phyloP scores from a whole-genome alignment of 1,139 yeast species.

The Torulaspora globosa region DNA sequence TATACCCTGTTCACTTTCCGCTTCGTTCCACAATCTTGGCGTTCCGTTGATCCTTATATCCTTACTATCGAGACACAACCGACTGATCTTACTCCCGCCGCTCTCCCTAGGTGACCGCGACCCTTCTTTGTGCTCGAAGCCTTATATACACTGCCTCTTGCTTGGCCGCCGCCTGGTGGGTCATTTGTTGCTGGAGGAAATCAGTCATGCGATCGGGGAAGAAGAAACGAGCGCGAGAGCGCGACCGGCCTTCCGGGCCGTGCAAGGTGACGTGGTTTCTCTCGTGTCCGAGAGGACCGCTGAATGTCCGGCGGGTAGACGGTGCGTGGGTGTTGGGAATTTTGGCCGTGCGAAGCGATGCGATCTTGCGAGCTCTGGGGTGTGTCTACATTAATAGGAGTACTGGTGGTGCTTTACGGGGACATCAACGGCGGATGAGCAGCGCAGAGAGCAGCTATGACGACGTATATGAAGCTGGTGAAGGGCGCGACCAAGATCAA shows the following conservation, averaged over 20 bases:
- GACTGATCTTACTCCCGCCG: no score
- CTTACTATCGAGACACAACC: no score
- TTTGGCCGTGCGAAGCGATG: no score
- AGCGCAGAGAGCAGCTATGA: conserved; percentile 34
- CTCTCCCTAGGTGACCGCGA: not conserved
- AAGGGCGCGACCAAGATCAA: conserved; percentile 69
- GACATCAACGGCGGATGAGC: not conserved
- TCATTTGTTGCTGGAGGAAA: conserved; percentile 3
- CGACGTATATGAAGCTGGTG: conserved; percentile 54
- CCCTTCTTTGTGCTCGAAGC: not conserved
- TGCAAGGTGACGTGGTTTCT: not conserved
- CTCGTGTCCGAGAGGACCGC: not conserved
- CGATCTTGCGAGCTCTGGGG: no score
- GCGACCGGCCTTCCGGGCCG: not conserved
- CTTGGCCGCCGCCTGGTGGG: not conserved
- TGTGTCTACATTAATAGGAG: not conserved
- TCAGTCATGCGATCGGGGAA: conserved; percentile 5
- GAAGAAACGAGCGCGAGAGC: conserved; percentile 2
- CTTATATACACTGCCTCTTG: not conserved
- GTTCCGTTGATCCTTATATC: no score
- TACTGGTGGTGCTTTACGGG: no score
- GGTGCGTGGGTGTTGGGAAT: not conserved
- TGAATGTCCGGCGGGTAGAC: no score
- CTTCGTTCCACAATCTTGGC: no score
- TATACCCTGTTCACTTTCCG: no score